A percentile compares a stretch with the other conserved stretches of the same genome.
Conservation (phyloP, 2,329 filamentous ascomycete genomes). For the Zymoseptoria brevis region DNA sequence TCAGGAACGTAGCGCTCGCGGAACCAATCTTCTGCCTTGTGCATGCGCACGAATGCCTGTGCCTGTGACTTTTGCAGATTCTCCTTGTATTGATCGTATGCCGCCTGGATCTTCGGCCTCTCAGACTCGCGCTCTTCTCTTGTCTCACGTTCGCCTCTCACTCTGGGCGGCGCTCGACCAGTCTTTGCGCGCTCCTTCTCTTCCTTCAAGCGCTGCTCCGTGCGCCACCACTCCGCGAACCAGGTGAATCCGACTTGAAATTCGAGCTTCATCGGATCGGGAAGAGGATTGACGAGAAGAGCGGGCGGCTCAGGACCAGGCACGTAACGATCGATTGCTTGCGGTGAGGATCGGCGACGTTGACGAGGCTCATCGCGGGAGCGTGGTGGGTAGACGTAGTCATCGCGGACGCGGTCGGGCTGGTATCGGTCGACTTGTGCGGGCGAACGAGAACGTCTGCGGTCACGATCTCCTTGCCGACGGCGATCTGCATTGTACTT, state of each 20-base stretch:
- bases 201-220: constrained; percentile 74
- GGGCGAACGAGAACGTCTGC: constrained; percentile 68
- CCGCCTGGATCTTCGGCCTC: constrained; percentile 66
- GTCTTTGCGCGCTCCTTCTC: constrained; percentile 65
- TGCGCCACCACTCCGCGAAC: constrained; percentile 79
- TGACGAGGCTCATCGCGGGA: constrained; percentile 58
- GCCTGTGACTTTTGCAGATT: constrained; percentile 55
- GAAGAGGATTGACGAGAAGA: constrained; percentile 56
- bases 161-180: constrained; percentile 53
- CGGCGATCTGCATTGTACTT: constrained; percentile 25
- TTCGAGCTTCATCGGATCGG: constrained; percentile 63
- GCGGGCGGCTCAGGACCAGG: constrained; percentile 57
- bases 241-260: constrained; percentile 81
- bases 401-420: constrained; percentile 60
- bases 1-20: constrained; percentile 86
- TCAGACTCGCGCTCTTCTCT: constrained; percentile 72
- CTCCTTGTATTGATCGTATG: constrained; percentile 59
- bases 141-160: constrained; percentile 56
- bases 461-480: constrained; percentile 36
- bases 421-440: constrained; percentile 67
- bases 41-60: constrained; percentile 77
- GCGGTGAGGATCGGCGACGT: constrained; percentile 51
- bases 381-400: constrained; percentile 47
- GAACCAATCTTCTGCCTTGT: constrained; percentile 97
- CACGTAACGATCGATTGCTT: constrained; percentile 76